Base-by-base conservation (phyloP, 2,329 filamentous ascomycete genomes). In the Conoideocrella luteorostrata region DNA sequence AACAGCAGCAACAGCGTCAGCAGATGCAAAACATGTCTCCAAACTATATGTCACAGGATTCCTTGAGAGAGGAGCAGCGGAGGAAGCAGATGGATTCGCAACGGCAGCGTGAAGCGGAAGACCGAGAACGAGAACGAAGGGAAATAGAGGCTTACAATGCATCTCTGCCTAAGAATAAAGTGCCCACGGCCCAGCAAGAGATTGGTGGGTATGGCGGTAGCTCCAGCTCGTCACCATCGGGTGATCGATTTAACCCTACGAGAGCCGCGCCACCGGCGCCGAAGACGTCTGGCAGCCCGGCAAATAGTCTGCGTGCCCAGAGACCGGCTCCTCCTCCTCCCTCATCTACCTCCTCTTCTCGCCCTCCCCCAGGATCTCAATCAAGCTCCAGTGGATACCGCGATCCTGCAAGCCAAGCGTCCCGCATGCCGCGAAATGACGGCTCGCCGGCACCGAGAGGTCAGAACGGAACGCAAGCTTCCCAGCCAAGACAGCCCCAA, bases 101-200 rank as follows among this genome's bases (percentile, higher is more conserved):
- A 52, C 67, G 69, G 45, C 68, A 73, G 50, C 67, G 69, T 33
- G 77, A 82, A 50, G 69, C 73, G 2, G 78, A 81, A 50, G 84
- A 88, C 53, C 78, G 82, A 56, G 77, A 77, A 54, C 78, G 82
- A 56, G 77, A 77, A 43, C 77, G 86, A 43, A 79, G 84, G 51
- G 88, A 95, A 41, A 73, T 87, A 53, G 89, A 93, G 59, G 87
- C 82, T 15, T 96, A 95, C 65, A 95, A 97, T 63, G 86, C 88
- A 28, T 88, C 87, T 20, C 69, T 96, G 47, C 91, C 89, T 24
- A 86, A 95, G 70, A 82, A 77, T 50, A 88, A 87, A 60, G 69
- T 82, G 10, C 87, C 88, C 3, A 58, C 93, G 52, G 89, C 90
- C 24, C 88, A 97, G 62, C 90, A 96, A 65, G 93, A 97, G 63